These are phyloP conservation scores for Lotus japonicus DNA, from an alignment of 306 rosid genomes.

Conservation along the genomic window DNA sequence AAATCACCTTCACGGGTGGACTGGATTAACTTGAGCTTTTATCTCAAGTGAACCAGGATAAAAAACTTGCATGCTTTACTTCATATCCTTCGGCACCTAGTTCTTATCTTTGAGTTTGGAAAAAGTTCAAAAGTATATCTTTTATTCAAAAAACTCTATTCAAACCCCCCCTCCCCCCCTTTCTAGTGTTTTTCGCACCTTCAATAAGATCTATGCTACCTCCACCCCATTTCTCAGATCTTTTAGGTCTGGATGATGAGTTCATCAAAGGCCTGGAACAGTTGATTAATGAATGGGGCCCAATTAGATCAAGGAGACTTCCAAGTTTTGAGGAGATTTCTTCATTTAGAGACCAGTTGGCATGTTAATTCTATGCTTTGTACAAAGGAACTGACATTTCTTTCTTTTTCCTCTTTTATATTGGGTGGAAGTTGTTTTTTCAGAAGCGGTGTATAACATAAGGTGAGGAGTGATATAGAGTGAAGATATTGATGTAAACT, in stretches of 20 bases:
- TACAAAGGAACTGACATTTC: not conserved
- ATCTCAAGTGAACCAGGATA: too few species aligned
- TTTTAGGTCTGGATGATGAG: conserved; percentile 56
- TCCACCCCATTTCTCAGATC: conserved; percentile 17
- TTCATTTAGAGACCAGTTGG: conserved; percentile 73
- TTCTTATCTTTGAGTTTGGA: too few species aligned
- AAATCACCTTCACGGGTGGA: too few species aligned
- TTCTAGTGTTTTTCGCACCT: too few species aligned
- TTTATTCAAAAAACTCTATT: too few species aligned
- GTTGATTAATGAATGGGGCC: conserved; percentile 55
- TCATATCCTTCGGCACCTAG: too few species aligned
- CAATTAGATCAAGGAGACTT: conserved; percentile 73
- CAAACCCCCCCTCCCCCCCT: too few species aligned
- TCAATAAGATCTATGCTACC: conserved; percentile 26
- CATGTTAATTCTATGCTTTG: too few species aligned
- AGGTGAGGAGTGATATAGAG: not conserved
- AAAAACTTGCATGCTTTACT: too few species aligned
- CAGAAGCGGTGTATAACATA: not conserved
- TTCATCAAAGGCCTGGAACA: conserved; percentile 68
- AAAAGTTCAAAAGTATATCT: too few species aligned
- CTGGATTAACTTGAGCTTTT: too few species aligned
- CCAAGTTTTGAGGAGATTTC: conserved; percentile 94
- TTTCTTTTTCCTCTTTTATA: not conserved
- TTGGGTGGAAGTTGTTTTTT: not conserved
- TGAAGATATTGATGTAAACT: not conserved